Conservation (phyloP, 176 grass and related monocot species). For the Pharus latifolius region DNA sequence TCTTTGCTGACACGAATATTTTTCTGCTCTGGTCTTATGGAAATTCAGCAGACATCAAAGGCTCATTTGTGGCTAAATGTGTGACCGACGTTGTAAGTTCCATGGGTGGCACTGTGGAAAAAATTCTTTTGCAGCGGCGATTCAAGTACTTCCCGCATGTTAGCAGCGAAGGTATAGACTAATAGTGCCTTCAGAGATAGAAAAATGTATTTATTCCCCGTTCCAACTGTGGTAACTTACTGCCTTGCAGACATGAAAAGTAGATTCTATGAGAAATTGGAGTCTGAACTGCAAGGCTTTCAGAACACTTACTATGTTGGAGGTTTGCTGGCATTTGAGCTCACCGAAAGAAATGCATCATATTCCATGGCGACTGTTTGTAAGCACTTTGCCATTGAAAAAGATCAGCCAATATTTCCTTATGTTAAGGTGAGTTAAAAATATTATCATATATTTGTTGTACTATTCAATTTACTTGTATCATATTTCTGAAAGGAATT, state of each 20-base stretch:
- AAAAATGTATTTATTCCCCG: slow-evolving; percentile 11
- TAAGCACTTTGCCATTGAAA: slow-evolving; percentile 43
- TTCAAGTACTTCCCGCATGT: slow-evolving; percentile 82
- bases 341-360: slow-evolving; percentile 57
- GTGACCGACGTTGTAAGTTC: slow-evolving; percentile 36
- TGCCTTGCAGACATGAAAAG: slow-evolving; percentile 55
- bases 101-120: slow-evolving; percentile 50
- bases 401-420: slow-evolving; percentile 34
- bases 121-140: slow-evolving; percentile 50
- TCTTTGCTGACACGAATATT: slow-evolving; percentile 52
- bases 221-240: slow-evolving; percentile 11
- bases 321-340: slow-evolving; percentile 68
- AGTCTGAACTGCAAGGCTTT: slow-evolving; percentile 64
- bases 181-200: background rate
- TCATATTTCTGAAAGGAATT: background rate
- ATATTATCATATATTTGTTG: background rate
- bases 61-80: slow-evolving; percentile 40
- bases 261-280: slow-evolving; percentile 54
- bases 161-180: slow-evolving; percentile 39
- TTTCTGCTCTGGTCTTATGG: slow-evolving; percentile 82
- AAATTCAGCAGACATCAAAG: slow-evolving; percentile 51
- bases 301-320: slow-evolving; percentile 76
- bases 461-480: background rate
- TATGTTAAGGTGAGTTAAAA: slow-evolving; percentile 52
- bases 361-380: slow-evolving; percentile 52